A percentile compares a stretch with the other conserved stretches of the same genome.
Evolutionary conservation across 164 flowering plant genomes (phyloP).

Genomic region (Nelumbo lutea): DNA sequence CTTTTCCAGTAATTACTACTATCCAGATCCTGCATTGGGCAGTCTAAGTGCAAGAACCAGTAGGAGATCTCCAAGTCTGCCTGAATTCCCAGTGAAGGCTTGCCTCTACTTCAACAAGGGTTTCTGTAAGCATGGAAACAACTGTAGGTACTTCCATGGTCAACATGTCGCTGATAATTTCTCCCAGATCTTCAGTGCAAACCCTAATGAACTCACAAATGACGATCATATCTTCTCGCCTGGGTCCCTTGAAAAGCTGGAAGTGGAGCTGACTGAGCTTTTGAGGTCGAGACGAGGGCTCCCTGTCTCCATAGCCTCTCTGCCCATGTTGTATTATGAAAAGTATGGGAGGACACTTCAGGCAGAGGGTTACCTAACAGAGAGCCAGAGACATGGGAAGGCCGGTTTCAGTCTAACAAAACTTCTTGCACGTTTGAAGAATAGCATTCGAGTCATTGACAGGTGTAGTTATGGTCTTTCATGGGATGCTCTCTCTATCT

Average conservation of each 20-base stretch:
- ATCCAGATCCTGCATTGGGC: slow-evolving; percentile 35
- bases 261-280: slow-evolving; percentile 64
- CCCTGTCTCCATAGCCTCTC: slow-evolving; percentile 83
- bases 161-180: slow-evolving; percentile 36
- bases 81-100: slow-evolving; percentile 43
- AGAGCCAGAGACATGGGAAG: slow-evolving; percentile 91
- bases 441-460: slow-evolving; percentile 67
- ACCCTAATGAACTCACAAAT: slow-evolving; percentile 21
- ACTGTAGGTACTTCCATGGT: slow-evolving; percentile 70
- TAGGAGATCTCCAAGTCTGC: slow-evolving; percentile 29
- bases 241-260: slow-evolving; percentile 69
- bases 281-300: slow-evolving; percentile 57
- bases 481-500: not conserved
- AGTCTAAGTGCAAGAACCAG: slow-evolving; percentile 26
- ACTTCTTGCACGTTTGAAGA: slow-evolving; percentile 75
- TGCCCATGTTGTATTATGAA: slow-evolving; percentile 78
- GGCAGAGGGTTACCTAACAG: slow-evolving; percentile 87
- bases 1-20: slow-evolving; percentile 27
- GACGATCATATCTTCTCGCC: slow-evolving; percentile 56
- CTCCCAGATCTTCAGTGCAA: slow-evolving; percentile 29
- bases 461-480: slow-evolving; percentile 32
- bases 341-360: slow-evolving; percentile 68
- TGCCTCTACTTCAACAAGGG: slow-evolving; percentile 79
- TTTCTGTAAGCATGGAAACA: slow-evolving; percentile 73
- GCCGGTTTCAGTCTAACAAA: slow-evolving; percentile 84